Base-by-base conservation (phyloP, 2,329 filamentous ascomycete species). In the Fusarium vanettenii region DNA sequence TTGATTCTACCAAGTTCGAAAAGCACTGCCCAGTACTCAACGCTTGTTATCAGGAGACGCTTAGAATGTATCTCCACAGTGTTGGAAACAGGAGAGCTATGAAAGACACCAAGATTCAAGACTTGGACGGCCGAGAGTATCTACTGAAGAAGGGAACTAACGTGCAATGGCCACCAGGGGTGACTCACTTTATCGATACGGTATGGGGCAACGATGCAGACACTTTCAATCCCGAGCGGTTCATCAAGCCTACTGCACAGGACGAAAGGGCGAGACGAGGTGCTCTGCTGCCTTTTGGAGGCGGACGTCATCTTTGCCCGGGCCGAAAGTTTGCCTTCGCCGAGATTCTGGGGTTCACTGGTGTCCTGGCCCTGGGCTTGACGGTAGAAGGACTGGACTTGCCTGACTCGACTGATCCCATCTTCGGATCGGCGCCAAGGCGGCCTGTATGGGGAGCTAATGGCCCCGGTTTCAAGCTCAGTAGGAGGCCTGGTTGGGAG, bases 11-110 rank as follows among this genome's bases (percentile, higher is more conserved):
- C 1, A 72, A 73, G 3, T 75, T 88, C 8, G 81, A 83, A 50
- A 77, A 82, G 9, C 59, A 75, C 2, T 87, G 84, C 64, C 84
- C 85, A 0, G 78, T 87, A 5, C 75, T 89, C 20, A 78, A 83
- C 29, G 83, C 84, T 9, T 81, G 81, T 9, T 87, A 84, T 71
- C 84, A 84, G 52, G 87, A 89, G 73, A 81, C 80, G 1, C 76
- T 88, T 35, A 84, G 87, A 18, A 50, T 86, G 1, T 80, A 80
- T 43, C 80, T 84, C 11, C 81, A 83, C 8, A 78, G 81, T 18
- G 75, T 82, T 3, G 83, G 82, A 8, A 83, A 81, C 20, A 82
- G 87, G 22, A 74, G 80, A 6, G 84, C 87, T 4, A 76, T 82
- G 52, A 72, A 80, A 25, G 86, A 88, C 57, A 86, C 84, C 1